Conservation (phyloP, 2,329 filamentous ascomycete species). For the Pseudonectria foliicola region DNA sequence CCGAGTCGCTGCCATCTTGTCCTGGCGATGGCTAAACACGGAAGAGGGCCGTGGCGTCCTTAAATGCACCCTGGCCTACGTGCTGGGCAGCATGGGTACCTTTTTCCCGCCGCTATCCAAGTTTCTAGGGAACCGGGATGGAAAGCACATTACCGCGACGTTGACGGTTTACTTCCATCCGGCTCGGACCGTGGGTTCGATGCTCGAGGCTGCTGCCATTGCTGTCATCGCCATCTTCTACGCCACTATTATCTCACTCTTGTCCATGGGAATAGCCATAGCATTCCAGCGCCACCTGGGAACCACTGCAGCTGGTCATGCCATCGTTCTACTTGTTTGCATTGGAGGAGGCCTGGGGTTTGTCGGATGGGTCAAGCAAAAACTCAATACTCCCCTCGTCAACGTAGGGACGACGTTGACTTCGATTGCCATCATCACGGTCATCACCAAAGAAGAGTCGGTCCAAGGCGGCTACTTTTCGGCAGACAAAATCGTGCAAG, state of each 20-base stretch:
- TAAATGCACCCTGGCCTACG: slow-evolving; percentile 86
- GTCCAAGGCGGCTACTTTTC: slow-evolving; percentile 78
- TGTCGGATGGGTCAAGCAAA: slow-evolving; percentile 81
- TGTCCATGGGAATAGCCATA: slow-evolving; percentile 84
- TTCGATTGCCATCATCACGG: slow-evolving; percentile 80
- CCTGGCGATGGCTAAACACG: slow-evolving; percentile 54
- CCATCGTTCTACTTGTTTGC: slow-evolving; percentile 73
- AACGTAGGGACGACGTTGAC: slow-evolving; percentile 81
- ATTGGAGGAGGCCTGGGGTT: slow-evolving; percentile 82
- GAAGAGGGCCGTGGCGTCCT: slow-evolving; percentile 72
- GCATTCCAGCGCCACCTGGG: slow-evolving; percentile 64
- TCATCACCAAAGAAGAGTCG: slow-evolving; percentile 85
- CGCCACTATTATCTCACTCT: slow-evolving; percentile 58
- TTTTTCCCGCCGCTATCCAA: slow-evolving; percentile 68
- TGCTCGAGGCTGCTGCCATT: slow-evolving; percentile 77
- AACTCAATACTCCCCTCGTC: slow-evolving; percentile 68
- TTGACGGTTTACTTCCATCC: slow-evolving; percentile 95
- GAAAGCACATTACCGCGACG: slow-evolving; percentile 89
- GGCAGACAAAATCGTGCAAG: slow-evolving; percentile 71
- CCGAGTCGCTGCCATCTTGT: slow-evolving; percentile 36
- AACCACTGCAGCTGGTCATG: slow-evolving; percentile 65
- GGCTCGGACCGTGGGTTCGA: slow-evolving; percentile 76
- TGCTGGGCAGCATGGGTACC: slow-evolving; percentile 78
- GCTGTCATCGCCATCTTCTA: slow-evolving; percentile 74
- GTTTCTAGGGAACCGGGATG: slow-evolving; percentile 75